Conservation (phyloP, 1,284 basidiomycete species). For the Naganishia cerealis region DNA sequence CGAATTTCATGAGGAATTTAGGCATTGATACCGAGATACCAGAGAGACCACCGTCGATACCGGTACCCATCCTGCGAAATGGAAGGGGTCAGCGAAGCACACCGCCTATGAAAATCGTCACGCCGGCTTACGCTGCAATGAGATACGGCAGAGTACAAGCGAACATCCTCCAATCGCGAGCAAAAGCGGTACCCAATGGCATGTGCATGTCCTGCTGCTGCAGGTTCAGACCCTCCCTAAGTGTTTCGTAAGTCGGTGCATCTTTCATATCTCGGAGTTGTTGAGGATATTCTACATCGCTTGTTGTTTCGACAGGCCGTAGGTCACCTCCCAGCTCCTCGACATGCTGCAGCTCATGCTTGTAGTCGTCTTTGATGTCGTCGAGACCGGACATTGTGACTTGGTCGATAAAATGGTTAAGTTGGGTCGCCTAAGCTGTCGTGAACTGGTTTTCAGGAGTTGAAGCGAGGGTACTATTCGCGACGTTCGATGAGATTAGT, state of each 20-base stretch:
- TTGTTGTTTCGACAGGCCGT: neutral
- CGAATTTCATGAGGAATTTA: constrained; percentile 31
- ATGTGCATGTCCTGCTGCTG: constrained; percentile 21
- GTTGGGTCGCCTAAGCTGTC: neutral
- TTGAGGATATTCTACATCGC: constrained; percentile 31
- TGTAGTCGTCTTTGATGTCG: constrained; percentile 20
- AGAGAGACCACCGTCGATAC: constrained; percentile 29
- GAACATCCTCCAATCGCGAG: constrained; percentile 24
- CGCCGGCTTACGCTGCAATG: constrained; percentile 18
- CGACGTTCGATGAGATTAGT: neutral
- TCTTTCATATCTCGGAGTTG: constrained; percentile 23
- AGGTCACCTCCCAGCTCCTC: constrained; percentile 5
- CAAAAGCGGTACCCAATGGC: neutral
- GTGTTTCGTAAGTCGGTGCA: constrained; percentile 18
- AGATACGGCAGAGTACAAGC: constrained; percentile 23
- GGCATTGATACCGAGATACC: constrained; percentile 31
- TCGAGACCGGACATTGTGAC: constrained; percentile 17
- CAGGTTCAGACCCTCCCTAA: constrained; percentile 7
- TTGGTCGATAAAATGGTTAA: neutral
- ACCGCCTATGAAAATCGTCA: neutral
- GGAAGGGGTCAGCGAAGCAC: neutral
- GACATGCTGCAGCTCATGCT: constrained; percentile 28
- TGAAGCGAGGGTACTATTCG: constrained; percentile 3
- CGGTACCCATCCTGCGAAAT: constrained; percentile 21
- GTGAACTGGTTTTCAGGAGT: neutral